Conservation (phyloP, 1,284 basidiomycete genomes). For the Cutaneotrichosporon sp. region DNA sequence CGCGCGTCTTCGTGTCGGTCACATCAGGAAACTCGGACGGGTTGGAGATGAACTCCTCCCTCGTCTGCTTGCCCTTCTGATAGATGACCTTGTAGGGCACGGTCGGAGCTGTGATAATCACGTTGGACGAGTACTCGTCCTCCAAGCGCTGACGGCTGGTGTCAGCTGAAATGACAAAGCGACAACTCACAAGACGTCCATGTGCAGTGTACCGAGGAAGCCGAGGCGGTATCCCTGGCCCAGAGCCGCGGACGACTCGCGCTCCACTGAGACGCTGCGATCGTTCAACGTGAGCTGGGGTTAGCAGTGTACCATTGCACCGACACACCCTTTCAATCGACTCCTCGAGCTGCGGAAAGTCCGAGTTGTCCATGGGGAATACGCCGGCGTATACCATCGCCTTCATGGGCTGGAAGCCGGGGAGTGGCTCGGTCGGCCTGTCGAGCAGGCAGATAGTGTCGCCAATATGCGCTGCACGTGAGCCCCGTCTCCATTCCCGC, state of each 20-base stretch:
- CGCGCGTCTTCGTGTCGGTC: slow-evolving; percentile 58
- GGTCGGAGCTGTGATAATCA: slow-evolving; percentile 87
- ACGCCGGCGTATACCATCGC: slow-evolving; percentile 95
- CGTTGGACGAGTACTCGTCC: slow-evolving; percentile 88
- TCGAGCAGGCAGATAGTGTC: slow-evolving; percentile 82
- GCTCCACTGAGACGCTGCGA: slow-evolving; percentile 69
- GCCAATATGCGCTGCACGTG: slow-evolving; percentile 52
- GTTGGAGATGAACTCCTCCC: slow-evolving; percentile 66
- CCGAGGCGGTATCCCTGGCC: slow-evolving; percentile 94
- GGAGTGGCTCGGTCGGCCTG: slow-evolving; percentile 72
- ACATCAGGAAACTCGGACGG: slow-evolving; percentile 87
- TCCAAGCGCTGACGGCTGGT: slow-evolving; percentile 73
- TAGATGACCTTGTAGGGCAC: slow-evolving; percentile 88
- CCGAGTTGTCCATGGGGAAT: slow-evolving; percentile 85
- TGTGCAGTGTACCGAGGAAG: slow-evolving; percentile 91
- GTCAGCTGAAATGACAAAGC: neutral
- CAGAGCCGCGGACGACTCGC: slow-evolving; percentile 87
- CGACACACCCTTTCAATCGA: slow-evolving; percentile 75
- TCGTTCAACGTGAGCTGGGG: slow-evolving; percentile 40
- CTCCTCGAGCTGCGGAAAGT: slow-evolving; percentile 92
- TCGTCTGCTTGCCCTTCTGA: slow-evolving; percentile 55
- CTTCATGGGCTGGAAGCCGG: slow-evolving; percentile 88
- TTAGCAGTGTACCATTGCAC: slow-evolving; percentile 9
- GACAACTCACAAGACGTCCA: slow-evolving; percentile 65
- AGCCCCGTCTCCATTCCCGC: neutral